Conservation (phyloP, 805 yeast genomes). For the Yamadazyma insecticola region DNA sequence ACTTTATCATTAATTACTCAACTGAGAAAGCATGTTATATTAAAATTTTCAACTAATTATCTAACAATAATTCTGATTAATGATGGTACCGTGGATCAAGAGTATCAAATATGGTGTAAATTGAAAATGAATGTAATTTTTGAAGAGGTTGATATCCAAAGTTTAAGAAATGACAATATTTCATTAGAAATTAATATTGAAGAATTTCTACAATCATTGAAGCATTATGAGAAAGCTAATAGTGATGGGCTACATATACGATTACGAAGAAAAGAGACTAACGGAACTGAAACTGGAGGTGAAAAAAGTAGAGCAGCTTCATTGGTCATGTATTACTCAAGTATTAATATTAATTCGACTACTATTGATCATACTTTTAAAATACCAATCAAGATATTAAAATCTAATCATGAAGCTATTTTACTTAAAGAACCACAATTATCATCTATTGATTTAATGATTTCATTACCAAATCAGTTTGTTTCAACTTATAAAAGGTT, state of each 20-base stretch:
- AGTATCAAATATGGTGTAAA: conserved; percentile 69
- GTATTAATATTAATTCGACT: conserved; percentile 35
- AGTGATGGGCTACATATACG: conserved; percentile 48
- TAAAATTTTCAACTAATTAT: conserved; percentile 49
- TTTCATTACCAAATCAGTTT: conserved; percentile 50
- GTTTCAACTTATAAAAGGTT: conserved; percentile 52
- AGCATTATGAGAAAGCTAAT: conserved; percentile 51
- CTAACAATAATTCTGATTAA: conserved; percentile 47
- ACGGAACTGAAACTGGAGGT: conserved; percentile 13
- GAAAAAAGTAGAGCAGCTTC: conserved; percentile 43
- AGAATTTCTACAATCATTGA: conserved; percentile 51
- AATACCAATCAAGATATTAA: conserved; percentile 64
- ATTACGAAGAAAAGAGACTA: conserved; percentile 41
- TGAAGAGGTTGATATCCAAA: conserved; percentile 46
- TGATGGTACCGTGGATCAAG: conserved; percentile 34
- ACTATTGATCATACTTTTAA: conserved; percentile 61
- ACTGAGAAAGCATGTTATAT: conserved; percentile 33
- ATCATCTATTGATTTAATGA: conserved; percentile 48
- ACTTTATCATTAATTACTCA: conserved; percentile 6
- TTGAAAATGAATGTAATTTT: conserved; percentile 42
- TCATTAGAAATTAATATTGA: conserved; percentile 62
- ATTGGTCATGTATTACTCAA: conserved; percentile 52
- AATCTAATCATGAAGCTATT: conserved; percentile 47
- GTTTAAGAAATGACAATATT: conserved; percentile 50
- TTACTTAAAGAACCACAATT: conserved; percentile 59